Conservation (phyloP, 2,329 filamentous ascomycete genomes). For the Trematosphaeria pertusa region DNA sequence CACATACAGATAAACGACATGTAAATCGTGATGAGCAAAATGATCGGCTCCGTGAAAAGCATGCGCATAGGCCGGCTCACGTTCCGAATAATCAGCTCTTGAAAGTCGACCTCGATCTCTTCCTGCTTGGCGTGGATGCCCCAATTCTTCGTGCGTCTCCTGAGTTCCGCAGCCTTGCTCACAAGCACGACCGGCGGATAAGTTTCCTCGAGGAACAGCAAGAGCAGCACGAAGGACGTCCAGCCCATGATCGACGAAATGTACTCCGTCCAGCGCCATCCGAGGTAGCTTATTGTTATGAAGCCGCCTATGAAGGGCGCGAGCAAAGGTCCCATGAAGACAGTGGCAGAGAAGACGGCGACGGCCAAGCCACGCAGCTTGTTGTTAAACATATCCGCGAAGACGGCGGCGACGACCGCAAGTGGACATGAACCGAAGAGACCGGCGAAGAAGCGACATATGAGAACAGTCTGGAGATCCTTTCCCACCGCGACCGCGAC, state of each 20-base stretch:
- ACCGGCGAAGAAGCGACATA: conserved; percentile 62
- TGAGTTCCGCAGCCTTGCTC: conserved; percentile 61
- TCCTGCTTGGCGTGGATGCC: conserved; percentile 67
- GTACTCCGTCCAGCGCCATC: conserved; percentile 64
- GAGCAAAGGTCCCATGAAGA: conserved; percentile 58
- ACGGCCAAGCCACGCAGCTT: conserved; percentile 50
- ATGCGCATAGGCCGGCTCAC: conserved; percentile 59
- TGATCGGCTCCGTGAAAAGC: conserved; percentile 58
- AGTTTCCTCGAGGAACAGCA: conserved; percentile 64
- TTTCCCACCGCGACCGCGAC: conserved; percentile 58
- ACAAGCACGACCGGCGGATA: conserved; percentile 66
- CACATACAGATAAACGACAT: conserved; percentile 50
- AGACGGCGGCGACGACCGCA: conserved; percentile 61
- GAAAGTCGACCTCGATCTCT: conserved; percentile 61
- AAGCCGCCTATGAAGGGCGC: conserved; percentile 61
- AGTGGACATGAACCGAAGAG: conserved; percentile 62
- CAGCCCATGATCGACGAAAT: conserved; percentile 65
- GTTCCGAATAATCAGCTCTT: conserved; percentile 59
- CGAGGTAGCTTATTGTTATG: conserved; percentile 56
- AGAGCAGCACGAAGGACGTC: conserved; percentile 53
- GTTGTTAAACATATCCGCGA: conserved; percentile 64
- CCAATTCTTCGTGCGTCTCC: conserved; percentile 65
- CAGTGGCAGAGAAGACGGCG: conserved; percentile 59
- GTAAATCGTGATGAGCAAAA: conserved; percentile 56
- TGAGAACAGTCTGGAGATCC: conserved; percentile 61